Evolutionary conservation across 768 basidiomycete species (phyloP).

Genomic region (Suillus brevipes): DNA sequence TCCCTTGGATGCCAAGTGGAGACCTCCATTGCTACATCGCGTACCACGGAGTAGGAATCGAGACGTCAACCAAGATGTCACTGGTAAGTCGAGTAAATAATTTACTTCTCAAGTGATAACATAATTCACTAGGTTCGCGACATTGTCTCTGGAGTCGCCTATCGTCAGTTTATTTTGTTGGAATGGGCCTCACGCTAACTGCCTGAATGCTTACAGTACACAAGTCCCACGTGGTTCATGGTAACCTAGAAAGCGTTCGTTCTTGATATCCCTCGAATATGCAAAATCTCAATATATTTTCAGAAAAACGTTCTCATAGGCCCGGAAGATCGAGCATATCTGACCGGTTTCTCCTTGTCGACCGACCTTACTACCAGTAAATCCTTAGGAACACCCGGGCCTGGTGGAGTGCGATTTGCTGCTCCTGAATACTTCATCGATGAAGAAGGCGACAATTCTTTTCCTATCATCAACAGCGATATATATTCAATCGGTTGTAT

Average conservation of each 20-base stretch:
- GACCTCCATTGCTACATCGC: conserved; percentile 2
- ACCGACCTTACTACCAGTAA: not conserved
- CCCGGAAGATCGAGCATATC: not conserved
- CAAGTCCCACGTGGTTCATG: not conserved
- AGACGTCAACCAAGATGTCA: not conserved
- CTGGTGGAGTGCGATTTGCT: not conserved
- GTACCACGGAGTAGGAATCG: not conserved
- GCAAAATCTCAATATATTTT: not conserved
- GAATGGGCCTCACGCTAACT: not conserved
- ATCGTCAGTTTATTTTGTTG: not conserved
- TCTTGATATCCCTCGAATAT: not conserved
- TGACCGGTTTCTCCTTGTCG: not conserved
- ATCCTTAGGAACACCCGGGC: not conserved
- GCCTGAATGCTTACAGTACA: not conserved
- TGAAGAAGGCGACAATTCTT: not conserved
- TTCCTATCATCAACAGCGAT: not conserved
- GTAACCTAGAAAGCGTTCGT: conserved; percentile 2
- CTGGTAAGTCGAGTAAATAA: not conserved
- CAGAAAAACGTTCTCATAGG: conserved; percentile 2
- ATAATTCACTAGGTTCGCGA: not conserved
- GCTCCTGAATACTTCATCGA: not conserved
- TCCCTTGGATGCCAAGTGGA: conserved; percentile 1
- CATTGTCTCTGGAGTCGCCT: not conserved
- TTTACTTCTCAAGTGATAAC: not conserved
- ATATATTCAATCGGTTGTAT: not conserved